These are phyloP conservation scores for Neopestalotiopsis clavispora DNA, from an alignment of 2,329 filamentous ascomycete genomes.

Conservation along the genomic window DNA sequence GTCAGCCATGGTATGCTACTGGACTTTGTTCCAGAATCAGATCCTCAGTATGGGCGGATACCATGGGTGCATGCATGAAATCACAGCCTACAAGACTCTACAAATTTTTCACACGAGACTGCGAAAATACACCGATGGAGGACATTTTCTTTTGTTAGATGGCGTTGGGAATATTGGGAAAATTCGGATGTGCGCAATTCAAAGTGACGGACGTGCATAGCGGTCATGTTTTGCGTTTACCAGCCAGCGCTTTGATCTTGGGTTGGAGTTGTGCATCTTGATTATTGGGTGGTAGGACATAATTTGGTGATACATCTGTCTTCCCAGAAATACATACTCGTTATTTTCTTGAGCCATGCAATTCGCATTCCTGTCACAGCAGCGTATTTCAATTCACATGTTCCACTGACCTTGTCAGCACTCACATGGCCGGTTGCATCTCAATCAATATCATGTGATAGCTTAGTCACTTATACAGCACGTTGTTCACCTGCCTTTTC, in stretches of 20 bases:
- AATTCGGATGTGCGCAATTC: neutral
- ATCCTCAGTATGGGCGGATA: neutral
- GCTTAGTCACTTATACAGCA: neutral
- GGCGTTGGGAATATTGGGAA: neutral
- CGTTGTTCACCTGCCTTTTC: neutral
- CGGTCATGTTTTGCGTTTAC: neutral
- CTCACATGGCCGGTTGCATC: too few relatives aligned
- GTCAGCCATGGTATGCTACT: neutral
- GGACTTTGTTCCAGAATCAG: neutral
- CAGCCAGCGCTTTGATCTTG: neutral
- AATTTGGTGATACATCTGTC: neutral
- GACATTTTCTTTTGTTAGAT: neutral
- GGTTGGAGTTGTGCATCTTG: neutral
- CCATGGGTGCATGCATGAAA: neutral
- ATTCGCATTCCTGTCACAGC: too few relatives aligned
- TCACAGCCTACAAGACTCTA: neutral
- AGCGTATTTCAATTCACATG: too few relatives aligned
- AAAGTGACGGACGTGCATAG: neutral
- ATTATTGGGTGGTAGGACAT: neutral
- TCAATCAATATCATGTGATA: too few relatives aligned
- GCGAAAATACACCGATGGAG: neutral
- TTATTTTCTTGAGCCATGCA: neutral
- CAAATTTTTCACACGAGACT: too few relatives aligned
- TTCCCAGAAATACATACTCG: neutral
- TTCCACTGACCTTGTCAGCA: too few relatives aligned